phyloP scores from a whole-genome alignment of 805 yeast genomes.

The Metschnikowia sp. region DNA sequence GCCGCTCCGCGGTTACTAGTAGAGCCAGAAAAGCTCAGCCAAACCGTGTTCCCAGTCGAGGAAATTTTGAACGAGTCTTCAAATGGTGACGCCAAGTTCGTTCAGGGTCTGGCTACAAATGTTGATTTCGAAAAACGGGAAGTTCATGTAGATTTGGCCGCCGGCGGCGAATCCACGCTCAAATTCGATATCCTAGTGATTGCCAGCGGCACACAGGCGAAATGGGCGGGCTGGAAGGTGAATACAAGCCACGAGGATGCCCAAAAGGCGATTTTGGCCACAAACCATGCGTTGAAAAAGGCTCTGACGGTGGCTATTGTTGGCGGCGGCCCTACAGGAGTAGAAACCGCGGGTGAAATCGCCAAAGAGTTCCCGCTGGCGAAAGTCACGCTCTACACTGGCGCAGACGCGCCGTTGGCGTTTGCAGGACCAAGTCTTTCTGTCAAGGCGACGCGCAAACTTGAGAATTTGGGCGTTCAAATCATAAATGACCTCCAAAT shows the following conservation, averaged over 20 bases:
- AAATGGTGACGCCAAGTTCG: constrained; percentile 15
- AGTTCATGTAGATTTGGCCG: constrained; percentile 12
- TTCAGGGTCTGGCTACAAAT: constrained; percentile 24
- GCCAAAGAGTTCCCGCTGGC: constrained; percentile 18
- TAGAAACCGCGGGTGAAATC: constrained; percentile 38
- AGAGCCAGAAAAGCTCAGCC: constrained; percentile 21
- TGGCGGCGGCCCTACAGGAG: constrained; percentile 41
- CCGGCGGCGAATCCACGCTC: constrained; percentile 9
- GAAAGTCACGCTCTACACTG: constrained; percentile 25
- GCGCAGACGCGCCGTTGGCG: constrained; percentile 9
- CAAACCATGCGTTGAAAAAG: constrained; percentile 15
- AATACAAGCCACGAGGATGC: constrained; percentile 17
- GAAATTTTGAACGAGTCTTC: constrained; percentile 18
- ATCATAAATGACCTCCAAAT: constrained; percentile 8
- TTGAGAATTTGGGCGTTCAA: constrained; percentile 15
- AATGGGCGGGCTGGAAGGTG: constrained; percentile 25
- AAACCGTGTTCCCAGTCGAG: constrained; percentile 19
- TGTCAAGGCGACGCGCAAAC: constrained; percentile 7
- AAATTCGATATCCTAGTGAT: constrained; percentile 33
- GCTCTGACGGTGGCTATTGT: constrained; percentile 32
- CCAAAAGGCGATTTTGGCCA: constrained; percentile 16
- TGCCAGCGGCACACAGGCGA: constrained; percentile 31
- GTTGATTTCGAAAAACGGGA: constrained; percentile 25
- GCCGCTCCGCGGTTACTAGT: constrained; percentile 32
- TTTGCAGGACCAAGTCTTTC: background rate